A percentile compares a stretch with the other conserved stretches of the same genome.
phyloP scores from a whole-genome alignment of 352 stramenopile genomes.

The Phytophthora aleatoria region DNA sequence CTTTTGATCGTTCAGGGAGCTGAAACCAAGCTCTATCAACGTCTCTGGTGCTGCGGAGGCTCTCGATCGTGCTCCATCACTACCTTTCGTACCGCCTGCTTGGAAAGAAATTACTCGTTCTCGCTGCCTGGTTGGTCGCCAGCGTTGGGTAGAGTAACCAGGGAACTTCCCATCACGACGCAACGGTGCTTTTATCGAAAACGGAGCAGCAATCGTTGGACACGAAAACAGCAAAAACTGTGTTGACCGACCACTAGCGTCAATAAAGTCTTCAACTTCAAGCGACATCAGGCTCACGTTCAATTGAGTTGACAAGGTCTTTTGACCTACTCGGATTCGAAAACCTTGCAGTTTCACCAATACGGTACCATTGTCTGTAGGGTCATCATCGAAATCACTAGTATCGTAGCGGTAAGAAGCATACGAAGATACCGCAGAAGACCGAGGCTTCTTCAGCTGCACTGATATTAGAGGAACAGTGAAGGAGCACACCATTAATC shows the following conservation, averaged over 20 bases:
- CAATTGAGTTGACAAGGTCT: slow-evolving; percentile 78
- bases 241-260: slow-evolving; percentile 60
- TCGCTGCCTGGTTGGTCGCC: slow-evolving; percentile 44
- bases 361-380: slow-evolving; percentile 65
- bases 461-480: slow-evolving; percentile 83
- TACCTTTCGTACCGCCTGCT: slow-evolving; percentile 21
- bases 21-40: slow-evolving; percentile 70
- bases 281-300: slow-evolving; percentile 73
- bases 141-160: slow-evolving; percentile 32
- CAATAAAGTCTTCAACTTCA: slow-evolving; percentile 79
- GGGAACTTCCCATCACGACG: slow-evolving; percentile 45
- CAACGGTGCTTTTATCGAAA: slow-evolving; percentile 57
- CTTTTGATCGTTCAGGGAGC: slow-evolving; percentile 59
- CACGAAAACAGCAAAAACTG: slow-evolving; percentile 85
- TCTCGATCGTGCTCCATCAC: slow-evolving; percentile 20
- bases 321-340: slow-evolving; percentile 76
- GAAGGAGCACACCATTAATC: slow-evolving; percentile 80
- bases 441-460: slow-evolving; percentile 77
- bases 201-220: slow-evolving; percentile 68
- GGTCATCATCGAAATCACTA: slow-evolving; percentile 62
- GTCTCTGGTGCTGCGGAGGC: slow-evolving; percentile 39
- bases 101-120: slow-evolving; percentile 77
- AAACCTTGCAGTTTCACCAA: slow-evolving; percentile 84
- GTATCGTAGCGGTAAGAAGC: slow-evolving; percentile 69
- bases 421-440: slow-evolving; percentile 45